phyloP scores from a whole-genome alignment of 495 filamentous ascomycete genomes.

The Daldinia childiae region DNA sequence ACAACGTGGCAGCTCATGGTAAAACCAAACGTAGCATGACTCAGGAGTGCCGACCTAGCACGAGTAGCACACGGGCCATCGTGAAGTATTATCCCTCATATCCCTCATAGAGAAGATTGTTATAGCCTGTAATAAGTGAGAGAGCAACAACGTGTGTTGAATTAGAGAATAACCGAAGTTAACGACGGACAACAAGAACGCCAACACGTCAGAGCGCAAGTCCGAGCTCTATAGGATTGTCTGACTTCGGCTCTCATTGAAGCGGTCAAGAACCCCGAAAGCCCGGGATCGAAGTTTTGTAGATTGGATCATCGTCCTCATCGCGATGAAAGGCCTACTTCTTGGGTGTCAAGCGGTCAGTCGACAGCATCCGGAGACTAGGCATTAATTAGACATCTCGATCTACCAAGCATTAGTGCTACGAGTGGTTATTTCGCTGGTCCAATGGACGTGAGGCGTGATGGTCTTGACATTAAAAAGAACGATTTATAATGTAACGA shows the following conservation, averaged over 20 bases:
- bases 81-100: conserved; percentile 19
- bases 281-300: conserved; percentile 7
- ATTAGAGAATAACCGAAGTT: conserved; percentile 25
- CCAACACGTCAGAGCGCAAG: neutral
- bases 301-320: conserved; percentile 29
- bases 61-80: conserved; percentile 9
- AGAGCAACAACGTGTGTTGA: conserved; percentile 32
- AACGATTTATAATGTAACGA: conserved; percentile 21
- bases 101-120: conserved; percentile 13
- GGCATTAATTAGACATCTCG: conserved; percentile 27
- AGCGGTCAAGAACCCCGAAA: conserved; percentile 31
- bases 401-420: conserved; percentile 19
- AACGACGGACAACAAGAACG: conserved; percentile 1
- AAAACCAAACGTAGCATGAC: conserved; percentile 9
- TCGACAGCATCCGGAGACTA: conserved; percentile 1
- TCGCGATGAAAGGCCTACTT: conserved; percentile 20
- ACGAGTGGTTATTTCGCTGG: conserved; percentile 13
- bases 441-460: conserved; percentile 22
- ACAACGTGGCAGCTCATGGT: conserved; percentile 16
- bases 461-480: conserved; percentile 2
- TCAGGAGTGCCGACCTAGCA: conserved; percentile 3
- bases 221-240: neutral
- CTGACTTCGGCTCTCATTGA: conserved; percentile 8
- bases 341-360: conserved; percentile 32
- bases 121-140: conserved; percentile 33